Evolutionary conservation across 1,284 basidiomycete species (phyloP).

Genomic region (Fomes fomentarius): DNA sequence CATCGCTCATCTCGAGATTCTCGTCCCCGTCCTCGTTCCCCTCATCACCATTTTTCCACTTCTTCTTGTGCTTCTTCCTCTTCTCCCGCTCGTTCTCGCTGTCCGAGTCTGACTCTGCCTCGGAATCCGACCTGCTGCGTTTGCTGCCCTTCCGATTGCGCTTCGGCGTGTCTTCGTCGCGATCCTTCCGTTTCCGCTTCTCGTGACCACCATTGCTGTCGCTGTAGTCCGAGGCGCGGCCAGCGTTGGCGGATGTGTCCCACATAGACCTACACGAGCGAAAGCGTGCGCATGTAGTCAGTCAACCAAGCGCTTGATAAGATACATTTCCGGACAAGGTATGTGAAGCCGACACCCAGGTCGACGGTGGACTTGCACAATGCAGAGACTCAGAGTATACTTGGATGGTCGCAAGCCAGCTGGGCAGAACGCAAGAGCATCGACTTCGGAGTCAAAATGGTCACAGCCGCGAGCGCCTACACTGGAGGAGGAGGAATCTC

Average conservation of each 20-base stretch:
- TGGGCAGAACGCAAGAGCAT: too few relatives aligned
- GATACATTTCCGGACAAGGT: too few relatives aligned
- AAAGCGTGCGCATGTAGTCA: neutral
- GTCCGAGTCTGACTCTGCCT: slow-evolving; percentile 14
- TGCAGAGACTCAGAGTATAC: too few relatives aligned
- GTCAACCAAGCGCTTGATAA: neutral
- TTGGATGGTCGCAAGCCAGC: too few relatives aligned
- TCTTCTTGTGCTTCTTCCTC: slow-evolving; percentile 23
- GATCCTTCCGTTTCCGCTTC: slow-evolving; percentile 27
- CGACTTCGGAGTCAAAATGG: too few relatives aligned
- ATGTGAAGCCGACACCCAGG: too few relatives aligned
- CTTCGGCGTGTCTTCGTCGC: slow-evolving; percentile 20
- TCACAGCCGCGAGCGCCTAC: too few relatives aligned
- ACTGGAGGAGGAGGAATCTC: too few relatives aligned
- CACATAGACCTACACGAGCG: slow-evolving; percentile 56
- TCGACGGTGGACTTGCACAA: too few relatives aligned
- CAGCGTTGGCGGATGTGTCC: slow-evolving; percentile 46
- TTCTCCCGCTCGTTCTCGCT: slow-evolving; percentile 31
- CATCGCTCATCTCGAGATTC: slow-evolving; percentile 39
- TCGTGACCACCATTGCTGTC: slow-evolving; percentile 24
- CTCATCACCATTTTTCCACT: slow-evolving; percentile 28
- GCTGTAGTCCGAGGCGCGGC: slow-evolving; percentile 15
- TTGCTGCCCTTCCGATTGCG: slow-evolving; percentile 24
- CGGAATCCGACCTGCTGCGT: slow-evolving; percentile 16
- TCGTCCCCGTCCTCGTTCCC: slow-evolving; percentile 31